Base-by-base conservation (phyloP, 1,284 basidiomycete species). In the Tausonia pullulans region DNA sequence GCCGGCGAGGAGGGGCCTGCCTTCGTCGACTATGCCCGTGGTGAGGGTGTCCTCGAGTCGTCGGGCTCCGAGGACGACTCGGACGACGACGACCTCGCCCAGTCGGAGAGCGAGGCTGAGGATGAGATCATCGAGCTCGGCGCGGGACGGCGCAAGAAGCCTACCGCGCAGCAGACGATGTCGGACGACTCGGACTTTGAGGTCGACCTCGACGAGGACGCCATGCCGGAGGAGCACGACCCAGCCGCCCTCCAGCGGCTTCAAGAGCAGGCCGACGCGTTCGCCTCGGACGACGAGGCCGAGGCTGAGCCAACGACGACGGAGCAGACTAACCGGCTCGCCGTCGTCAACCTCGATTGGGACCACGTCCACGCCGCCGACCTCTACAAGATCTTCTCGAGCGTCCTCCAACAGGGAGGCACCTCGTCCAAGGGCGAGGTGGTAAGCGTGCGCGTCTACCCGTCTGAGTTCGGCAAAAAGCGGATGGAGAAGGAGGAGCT, bases 331-430 rank as follows among this genome's bases (percentile, higher is more conserved):
- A 81, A 79, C 57, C 82, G 95, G 11, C 77, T 98, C 5, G 96
- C 95, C 0, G 84, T 88, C 43, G 95, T 99, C 70, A 98, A 98
- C 74, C 83, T 98, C 67, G 96, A 99, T 77, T 99, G 96, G 96
- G 96, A 98, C 76, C 84, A 98, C 77, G 84, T 98, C 63, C 87
- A 88, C 59, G 91, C 95, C 1, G 80, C 80, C 48, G 94, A 98
- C 75, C 79, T 99, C 40, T 97, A 84, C 83, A 92, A 90, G 75
- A 89, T 98, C 53, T 93, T 92, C 76, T 85, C 90, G 48, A 97
- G 93, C 4, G 83, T 95, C 61, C 81, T 97, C 16, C 60, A 68
- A 61, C 45, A 70, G 68, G 45, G 74, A 72, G 65, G 68, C 63
- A 57, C 64, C 63, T 16, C 60, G 58, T 50, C 68, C 0, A 54